phyloP scores from a whole-genome alignment of 108 stramenopile species.

The Tribonema minus region DNA sequence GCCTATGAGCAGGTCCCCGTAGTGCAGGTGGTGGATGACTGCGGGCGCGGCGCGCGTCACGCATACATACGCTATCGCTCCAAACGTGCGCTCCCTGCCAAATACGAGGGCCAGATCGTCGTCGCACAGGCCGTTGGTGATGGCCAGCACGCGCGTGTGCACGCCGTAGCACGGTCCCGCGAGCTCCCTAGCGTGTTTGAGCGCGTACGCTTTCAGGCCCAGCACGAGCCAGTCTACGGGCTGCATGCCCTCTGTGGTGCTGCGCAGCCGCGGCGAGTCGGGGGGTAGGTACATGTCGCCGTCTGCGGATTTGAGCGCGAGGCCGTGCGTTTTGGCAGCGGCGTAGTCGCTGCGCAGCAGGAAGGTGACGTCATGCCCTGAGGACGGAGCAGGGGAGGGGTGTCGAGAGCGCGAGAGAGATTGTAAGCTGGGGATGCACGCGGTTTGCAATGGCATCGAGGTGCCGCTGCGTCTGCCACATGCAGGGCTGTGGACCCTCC shows the following conservation, averaged over 20 bases:
- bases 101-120: slow-evolving; percentile 63
- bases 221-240: neutral
- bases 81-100: slow-evolving; percentile 6
- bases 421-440: too few relatives aligned
- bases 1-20: neutral
- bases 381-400: too few relatives aligned
- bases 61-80: neutral
- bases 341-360: slow-evolving; percentile 66
- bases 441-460: too few relatives aligned
- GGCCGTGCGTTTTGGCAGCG: slow-evolving; percentile 57
- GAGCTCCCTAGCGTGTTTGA: slow-evolving; percentile 55
- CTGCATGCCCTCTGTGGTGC: neutral
- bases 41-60: neutral
- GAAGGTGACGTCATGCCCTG: slow-evolving; percentile 66
- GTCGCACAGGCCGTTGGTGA: slow-evolving; percentile 81
- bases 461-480: too few relatives aligned
- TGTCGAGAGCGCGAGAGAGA: too few relatives aligned
- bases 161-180: slow-evolving; percentile 58
- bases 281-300: slow-evolving; percentile 55
- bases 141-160: slow-evolving; percentile 65
- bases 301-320: slow-evolving; percentile 60
- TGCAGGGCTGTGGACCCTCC: too few relatives aligned
- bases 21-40: neutral
- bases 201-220: neutral
- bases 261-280: neutral